Percentiles rank a stretch among this genome's conserved stretches.
Evolutionary conservation across 345 rosid species (phyloP).

Genomic region (Crucihimalaya himalaica): DNA sequence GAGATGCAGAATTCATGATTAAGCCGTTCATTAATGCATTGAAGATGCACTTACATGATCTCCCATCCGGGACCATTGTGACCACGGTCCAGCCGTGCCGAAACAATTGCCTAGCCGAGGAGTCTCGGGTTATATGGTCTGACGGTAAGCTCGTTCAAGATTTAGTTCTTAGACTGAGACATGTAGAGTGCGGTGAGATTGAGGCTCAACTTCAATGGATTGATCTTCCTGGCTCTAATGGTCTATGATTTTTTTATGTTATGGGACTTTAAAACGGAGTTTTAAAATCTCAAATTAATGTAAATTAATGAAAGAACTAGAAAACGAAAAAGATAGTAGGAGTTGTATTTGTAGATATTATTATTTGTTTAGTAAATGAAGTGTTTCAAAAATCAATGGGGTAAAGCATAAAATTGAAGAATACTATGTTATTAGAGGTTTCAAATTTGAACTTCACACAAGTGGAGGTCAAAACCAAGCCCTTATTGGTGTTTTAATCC

Average conservation of each 20-base stretch:
- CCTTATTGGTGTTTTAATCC: not conserved
- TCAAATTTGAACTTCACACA: not conserved
- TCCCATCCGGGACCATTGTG: constrained; percentile 64
- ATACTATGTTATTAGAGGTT: not conserved
- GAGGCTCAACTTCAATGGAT: constrained; percentile 84
- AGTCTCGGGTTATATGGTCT: constrained; percentile 49
- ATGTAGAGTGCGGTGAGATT: constrained; percentile 86
- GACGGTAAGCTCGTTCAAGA: constrained; percentile 63
- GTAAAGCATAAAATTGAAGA: not conserved
- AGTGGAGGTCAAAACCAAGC: not conserved
- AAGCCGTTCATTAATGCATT: constrained; percentile 58
- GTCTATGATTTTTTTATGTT: constrained; percentile 30
- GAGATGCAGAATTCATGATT: constrained; percentile 76
- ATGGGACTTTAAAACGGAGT: not conserved
- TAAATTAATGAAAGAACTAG: not conserved
- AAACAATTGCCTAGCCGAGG: constrained; percentile 67
- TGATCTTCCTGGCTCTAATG: constrained; percentile 67
- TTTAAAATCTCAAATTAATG: not conserved
- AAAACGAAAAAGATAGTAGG: not conserved
- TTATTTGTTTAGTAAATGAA: not conserved
- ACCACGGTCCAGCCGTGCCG: constrained; percentile 54
- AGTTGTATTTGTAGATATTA: not conserved
- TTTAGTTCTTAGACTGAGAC: constrained; percentile 58
- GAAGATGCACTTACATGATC: constrained; percentile 48
- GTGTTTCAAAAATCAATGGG: not conserved